Evolutionary conservation across 352 stramenopile species (phyloP), one percentile per base, ranked within the genome.

Genomic region (Phytopythium ostracodes): DNA sequence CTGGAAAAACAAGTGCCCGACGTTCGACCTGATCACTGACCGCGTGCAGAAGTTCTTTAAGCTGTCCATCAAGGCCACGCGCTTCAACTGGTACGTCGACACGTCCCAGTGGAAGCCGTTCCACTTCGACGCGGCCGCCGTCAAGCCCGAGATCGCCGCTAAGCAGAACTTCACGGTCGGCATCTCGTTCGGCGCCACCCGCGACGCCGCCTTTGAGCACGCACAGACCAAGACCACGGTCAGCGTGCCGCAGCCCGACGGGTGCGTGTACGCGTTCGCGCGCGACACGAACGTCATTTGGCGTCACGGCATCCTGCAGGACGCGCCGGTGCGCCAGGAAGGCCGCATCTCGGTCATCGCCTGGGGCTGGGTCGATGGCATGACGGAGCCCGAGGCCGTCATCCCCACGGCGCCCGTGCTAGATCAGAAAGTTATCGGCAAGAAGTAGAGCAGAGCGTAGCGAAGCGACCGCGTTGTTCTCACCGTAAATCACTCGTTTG

Each of bases 11-110:
- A 80, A 76, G 47, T 89, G 80, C 57, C 81, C 82, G n/a, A 95
- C 81, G 54, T 92, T 94, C 66, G 72, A 91, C 60, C 64, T 96
- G 50, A 73, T 97, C 62, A 82, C 83, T 66, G 74, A 93, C 64
- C 73, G 83, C 20, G 53, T 98, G 33, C 85, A 87, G 64, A 60
- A 83, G 12, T 98, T 97, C 61, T 98, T 98, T 76, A 68, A 73
- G 15, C 77, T 98, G 54, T 70, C 86, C 36, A 88, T 87, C 49
- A 87, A 96, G 58, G 90, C 92, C n/a, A 97, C 89, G 56, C 84
- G 94, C 47, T 98, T 98, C 66, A 98, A 98, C 75, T 98, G 92
- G 92, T 98, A 98, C 79, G 84, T 90, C 57, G 91, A 98, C 14
- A 84, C 90, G 67, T 98, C 92, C 65, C 96, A 96, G 75, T 98